Conservation (phyloP, 2,329 filamentous ascomycete species). For the Fusarium foetens region DNA sequence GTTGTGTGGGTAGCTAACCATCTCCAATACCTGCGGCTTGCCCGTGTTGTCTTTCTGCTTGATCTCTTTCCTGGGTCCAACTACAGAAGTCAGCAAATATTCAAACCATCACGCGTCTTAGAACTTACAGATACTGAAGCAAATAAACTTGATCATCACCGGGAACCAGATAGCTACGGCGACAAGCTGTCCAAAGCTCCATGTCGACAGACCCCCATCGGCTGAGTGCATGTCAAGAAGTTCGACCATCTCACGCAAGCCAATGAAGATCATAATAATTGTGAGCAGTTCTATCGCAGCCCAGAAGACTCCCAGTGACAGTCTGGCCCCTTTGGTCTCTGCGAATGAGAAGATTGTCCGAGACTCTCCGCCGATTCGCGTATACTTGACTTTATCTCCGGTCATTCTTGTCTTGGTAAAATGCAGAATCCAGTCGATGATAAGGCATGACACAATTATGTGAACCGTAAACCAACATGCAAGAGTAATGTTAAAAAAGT, state of each 20-base stretch:
- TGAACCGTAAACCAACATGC: background rate
- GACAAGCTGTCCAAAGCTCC: conserved; percentile 8
- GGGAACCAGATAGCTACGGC: conserved; percentile 11
- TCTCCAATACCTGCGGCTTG: background rate
- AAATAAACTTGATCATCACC: background rate
- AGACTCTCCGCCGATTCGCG: background rate
- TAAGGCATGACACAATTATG: background rate
- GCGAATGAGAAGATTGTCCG: background rate
- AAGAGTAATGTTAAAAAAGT: background rate
- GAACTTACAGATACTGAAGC: background rate
- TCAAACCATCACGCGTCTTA: rapidly evolving
- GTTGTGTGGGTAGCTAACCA: background rate
- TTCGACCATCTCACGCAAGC: background rate
- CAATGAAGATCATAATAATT: background rate
- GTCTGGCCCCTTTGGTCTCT: background rate
- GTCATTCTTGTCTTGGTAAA: background rate
- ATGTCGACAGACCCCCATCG: background rate
- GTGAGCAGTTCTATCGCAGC: background rate
- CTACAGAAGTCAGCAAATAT: background rate
- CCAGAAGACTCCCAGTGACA: background rate
- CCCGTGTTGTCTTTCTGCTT: background rate
- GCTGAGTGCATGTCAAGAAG: background rate
- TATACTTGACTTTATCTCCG: background rate
- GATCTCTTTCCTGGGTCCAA: background rate
- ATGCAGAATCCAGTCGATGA: background rate